phyloP scores from a whole-genome alignment of 176 grass and related monocot genomes.

The Triticum turgidum region DNA sequence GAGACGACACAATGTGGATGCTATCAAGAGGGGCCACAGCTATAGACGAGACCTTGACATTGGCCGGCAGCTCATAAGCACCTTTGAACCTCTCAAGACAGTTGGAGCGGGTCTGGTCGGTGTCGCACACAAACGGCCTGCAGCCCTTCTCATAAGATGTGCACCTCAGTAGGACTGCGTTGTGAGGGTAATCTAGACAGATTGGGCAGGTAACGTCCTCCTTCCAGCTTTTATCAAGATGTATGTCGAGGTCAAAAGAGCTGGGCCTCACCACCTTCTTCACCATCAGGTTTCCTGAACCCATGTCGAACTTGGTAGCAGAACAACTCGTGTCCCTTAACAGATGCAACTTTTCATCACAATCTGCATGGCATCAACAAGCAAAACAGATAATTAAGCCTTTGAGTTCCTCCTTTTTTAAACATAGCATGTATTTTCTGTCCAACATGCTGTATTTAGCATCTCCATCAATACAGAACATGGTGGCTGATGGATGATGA shows the following conservation, averaged over 20 bases:
- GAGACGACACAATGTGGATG: conserved; percentile 69
- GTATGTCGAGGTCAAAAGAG: conserved; percentile 57
- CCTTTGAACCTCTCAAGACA: conserved; percentile 88
- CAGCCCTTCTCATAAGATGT: conserved; percentile 86
- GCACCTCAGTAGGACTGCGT: conserved; percentile 75
- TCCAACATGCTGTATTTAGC: background rate
- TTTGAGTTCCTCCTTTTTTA: background rate
- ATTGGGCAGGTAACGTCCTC: conserved; percentile 91
- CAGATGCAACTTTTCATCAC: conserved; percentile 28
- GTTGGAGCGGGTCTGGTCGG: conserved; percentile 87
- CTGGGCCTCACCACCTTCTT: conserved; percentile 50
- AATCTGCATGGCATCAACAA: conserved; percentile 29
- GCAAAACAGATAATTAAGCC: conserved; percentile 19
- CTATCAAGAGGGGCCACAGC: conserved; percentile 53
- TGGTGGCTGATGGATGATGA: background rate
- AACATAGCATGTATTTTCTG: background rate
- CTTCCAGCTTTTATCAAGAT: conserved; percentile 55
- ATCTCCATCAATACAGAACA: conserved; percentile 4
- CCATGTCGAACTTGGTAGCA: conserved; percentile 30
- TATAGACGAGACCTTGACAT: conserved; percentile 54
- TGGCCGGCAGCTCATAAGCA: conserved; percentile 66
- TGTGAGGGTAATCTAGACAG: conserved; percentile 90
- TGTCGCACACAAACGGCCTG: conserved; percentile 89
- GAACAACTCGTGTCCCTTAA: background rate
- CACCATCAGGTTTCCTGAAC: conserved; percentile 38